Evolutionary conservation across 371 early-diverging fungal genomes (phyloP).

Genomic region (Mucor saturninus): DNA sequence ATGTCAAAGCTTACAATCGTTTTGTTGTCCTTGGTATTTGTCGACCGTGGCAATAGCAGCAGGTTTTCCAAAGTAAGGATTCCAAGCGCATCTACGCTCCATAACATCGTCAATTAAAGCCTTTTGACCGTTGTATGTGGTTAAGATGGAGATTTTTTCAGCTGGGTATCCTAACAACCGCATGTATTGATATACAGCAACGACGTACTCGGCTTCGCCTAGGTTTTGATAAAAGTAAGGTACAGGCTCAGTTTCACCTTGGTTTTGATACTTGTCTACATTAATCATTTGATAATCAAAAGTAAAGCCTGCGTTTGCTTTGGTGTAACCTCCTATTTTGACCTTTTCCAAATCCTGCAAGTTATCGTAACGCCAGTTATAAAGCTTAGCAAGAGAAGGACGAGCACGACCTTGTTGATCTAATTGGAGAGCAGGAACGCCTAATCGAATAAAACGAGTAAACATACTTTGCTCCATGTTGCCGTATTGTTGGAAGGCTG

Average conservation of each 20-base stretch:
- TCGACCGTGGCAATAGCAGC: conserved; percentile 87
- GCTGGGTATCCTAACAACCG: conserved; percentile 90
- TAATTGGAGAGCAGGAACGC: conserved; percentile 84
- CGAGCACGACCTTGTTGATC: conserved; percentile 90
- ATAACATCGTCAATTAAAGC: conserved; percentile 92
- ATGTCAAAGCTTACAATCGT: conserved; percentile 71
- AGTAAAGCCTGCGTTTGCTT: conserved; percentile 85
- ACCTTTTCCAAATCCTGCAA: conserved; percentile 67
- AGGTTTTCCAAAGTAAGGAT: conserved; percentile 78
- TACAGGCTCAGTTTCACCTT: conserved; percentile 76
- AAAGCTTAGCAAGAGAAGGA: conserved; percentile 79
- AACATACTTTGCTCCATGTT: conserved; percentile 95
- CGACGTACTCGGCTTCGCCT: conserved; percentile 96
- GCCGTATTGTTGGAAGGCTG: conserved; percentile 80
- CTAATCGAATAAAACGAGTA: conserved; percentile 86
- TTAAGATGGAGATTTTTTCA: conserved; percentile 85
- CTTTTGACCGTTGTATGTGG: conserved; percentile 95
- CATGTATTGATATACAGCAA: conserved; percentile 96
- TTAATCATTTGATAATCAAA: conserved; percentile 87
- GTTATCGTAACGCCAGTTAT: conserved; percentile 79
- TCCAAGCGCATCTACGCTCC: conserved; percentile 82
- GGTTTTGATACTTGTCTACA: conserved; percentile 73
- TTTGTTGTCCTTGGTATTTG: conserved; percentile 94
- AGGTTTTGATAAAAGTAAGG: conserved; percentile 88
- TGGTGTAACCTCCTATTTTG: conserved; percentile 44